A percentile compares a stretch with the other conserved stretches of the same genome.
Evolutionary conservation across 2,329 filamentous ascomycete genomes (phyloP).

Genomic region (Ophiostoma novo-ulmi): DNA sequence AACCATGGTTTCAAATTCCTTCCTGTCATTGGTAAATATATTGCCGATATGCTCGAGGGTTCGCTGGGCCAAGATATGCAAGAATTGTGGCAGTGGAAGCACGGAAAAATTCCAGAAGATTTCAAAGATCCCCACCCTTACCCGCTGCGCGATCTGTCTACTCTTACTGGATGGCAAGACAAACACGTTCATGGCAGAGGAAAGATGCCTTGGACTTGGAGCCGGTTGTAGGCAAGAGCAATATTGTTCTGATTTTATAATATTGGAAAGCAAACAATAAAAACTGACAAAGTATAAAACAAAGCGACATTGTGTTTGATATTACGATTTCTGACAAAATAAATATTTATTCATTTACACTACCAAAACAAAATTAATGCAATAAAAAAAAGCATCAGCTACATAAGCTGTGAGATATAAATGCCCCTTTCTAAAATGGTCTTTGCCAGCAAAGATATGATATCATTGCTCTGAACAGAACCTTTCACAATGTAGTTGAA

Average conservation of each 20-base stretch:
- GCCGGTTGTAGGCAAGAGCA: not conserved
- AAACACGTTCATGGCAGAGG: not conserved
- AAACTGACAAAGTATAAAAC: not conserved
- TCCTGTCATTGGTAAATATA: slow-evolving; percentile 58
- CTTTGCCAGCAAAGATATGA: too few species aligned
- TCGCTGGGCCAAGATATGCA: slow-evolving; percentile 24
- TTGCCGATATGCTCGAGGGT: slow-evolving; percentile 51
- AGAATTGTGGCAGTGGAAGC: slow-evolving; percentile 1
- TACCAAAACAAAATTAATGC: too few species aligned
- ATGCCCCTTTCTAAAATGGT: too few species aligned
- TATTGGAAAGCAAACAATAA: not conserved
- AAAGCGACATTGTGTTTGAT: too few species aligned
- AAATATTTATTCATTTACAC: too few species aligned
- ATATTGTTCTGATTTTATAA: not conserved
- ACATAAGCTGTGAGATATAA: too few species aligned
- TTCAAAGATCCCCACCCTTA: slow-evolving; percentile 1
- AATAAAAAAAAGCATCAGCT: too few species aligned
- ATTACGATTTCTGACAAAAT: too few species aligned
- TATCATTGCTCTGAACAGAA: too few species aligned
- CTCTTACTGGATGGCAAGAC: slow-evolving; percentile 2
- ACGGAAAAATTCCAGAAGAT: slow-evolving; percentile 11
- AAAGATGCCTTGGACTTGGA: slow-evolving; percentile 11
- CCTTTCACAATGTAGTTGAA: not conserved
- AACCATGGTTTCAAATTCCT: slow-evolving; percentile 67
- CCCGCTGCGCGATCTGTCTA: not conserved